These are phyloP conservation scores for Fusarium zealandicum DNA, from an alignment of 2,329 filamentous ascomycete species.

Conservation along the genomic window DNA sequence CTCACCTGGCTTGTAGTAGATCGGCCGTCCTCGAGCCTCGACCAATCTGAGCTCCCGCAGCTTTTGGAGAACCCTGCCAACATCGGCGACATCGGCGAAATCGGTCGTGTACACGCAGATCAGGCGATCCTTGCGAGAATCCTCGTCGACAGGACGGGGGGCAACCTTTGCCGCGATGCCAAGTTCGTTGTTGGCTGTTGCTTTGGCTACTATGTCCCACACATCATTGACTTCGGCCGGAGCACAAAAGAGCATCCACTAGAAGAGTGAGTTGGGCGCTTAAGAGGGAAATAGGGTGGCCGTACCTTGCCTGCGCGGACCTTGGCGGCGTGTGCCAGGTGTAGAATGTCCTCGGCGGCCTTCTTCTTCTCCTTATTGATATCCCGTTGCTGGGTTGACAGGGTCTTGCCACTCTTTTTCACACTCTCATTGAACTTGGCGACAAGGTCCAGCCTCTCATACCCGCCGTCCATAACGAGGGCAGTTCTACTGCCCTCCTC, in stretches of 20 bases:
- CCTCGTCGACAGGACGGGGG: conserved; percentile 56
- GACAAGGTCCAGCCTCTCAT: conserved; percentile 57
- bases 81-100: conserved; percentile 72
- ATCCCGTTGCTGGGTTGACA: conserved; percentile 51
- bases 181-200: conserved; percentile 72
- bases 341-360: conserved; percentile 63
- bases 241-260: conserved; percentile 79
- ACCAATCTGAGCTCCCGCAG: conserved; percentile 70
- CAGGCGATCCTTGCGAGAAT: conserved; percentile 57
- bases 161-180: conserved; percentile 77
- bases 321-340: conserved; percentile 64
- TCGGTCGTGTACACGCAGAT: conserved; percentile 83
- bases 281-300: conserved; percentile 7
- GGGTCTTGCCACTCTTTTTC: conserved; percentile 45
- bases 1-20: conserved; percentile 81
- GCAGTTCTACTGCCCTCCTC: conserved; percentile 54
- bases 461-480: conserved; percentile 61
- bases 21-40: conserved; percentile 52
- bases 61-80: conserved; percentile 69
- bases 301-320: conserved; percentile 72
- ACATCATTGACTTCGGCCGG: conserved; percentile 62
- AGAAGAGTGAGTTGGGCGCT: conserved; percentile 41
- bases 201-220: conserved; percentile 73
- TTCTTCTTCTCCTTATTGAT: conserved; percentile 59
- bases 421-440: conserved; percentile 58